Base-by-base conservation (phyloP, 2,329 filamentous ascomycete genomes). In the Xylaria sp. region DNA sequence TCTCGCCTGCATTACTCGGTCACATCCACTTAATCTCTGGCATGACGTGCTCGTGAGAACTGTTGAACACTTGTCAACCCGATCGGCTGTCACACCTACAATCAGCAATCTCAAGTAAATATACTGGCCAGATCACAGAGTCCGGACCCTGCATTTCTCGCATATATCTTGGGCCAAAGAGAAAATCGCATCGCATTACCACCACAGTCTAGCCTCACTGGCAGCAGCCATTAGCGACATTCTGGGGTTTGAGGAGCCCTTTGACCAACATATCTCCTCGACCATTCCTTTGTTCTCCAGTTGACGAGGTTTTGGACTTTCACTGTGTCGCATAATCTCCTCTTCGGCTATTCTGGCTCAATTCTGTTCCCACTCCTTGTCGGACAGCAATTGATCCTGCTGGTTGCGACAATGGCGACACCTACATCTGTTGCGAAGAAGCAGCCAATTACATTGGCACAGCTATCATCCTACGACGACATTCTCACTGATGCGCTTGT, bases 401-500 rank as follows among this genome's bases (percentile, higher is more conserved):
- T 31, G 10, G 13, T 63, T 65, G 63, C 63, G 58, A 75, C 65
- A 65, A 81, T 84, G 82, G 77, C 82, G 73, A 77, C 80, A 28
- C 74, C 80, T 61, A 73, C 73, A 26, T 70, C 79, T 72, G 62
- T 79, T 48, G 74, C 80, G 20, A 88, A 91, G 81, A 92, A 87
- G 83, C 89, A 92, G 78, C 89, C 89, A 70, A 86, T 99, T 75
- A 97, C 94, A 7, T 85, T 98, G 74, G 90, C 91, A 69, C 94
- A 97, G 84, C 84, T 99, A 76, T 92, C 94, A 38, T 91, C 92
- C 59, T 98, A 98, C 83, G 96, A 99, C 82, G 96, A 99, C 81
- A 90, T 98, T 72, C 85, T 97, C 71, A 99, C 96, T 7, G 96
- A 99, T 86, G 92, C 93, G 74, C 89, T 99, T 62, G 90, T 99